These are phyloP conservation scores for Hypocreales sp. DNA, from an alignment of 2,329 filamentous ascomycete species.

Conservation along the genomic window DNA sequence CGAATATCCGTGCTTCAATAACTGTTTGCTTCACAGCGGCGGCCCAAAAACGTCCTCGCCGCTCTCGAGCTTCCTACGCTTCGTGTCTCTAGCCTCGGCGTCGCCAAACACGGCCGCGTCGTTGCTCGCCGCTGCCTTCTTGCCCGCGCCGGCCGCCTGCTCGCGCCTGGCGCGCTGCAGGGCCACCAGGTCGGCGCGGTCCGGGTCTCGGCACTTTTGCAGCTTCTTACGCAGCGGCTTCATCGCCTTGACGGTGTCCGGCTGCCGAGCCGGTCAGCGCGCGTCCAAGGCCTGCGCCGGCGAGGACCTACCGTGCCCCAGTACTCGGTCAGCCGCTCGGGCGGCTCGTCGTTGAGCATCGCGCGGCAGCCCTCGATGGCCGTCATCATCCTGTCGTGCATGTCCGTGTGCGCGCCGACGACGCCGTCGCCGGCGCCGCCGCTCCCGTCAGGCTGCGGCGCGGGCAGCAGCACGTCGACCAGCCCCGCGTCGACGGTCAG, in stretches of 20 bases:
- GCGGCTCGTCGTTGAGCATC: slow-evolving; percentile 40
- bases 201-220: slow-evolving; percentile 58
- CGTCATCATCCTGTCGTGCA: slow-evolving; percentile 31
- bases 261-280: slow-evolving; percentile 11
- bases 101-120: slow-evolving; percentile 33
- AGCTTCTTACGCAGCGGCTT: slow-evolving; percentile 52
- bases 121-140: slow-evolving; percentile 20
- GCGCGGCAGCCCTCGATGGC: slow-evolving; percentile 34
- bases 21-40: slow-evolving; percentile 21
- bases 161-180: slow-evolving; percentile 50
- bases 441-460: slow-evolving; percentile 16
- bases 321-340: slow-evolving; percentile 36
- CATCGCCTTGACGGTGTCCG: slow-evolving; percentile 27
- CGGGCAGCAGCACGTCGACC: slow-evolving; percentile 29
- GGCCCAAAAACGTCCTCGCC: slow-evolving; percentile 33
- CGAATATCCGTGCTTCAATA: too few species aligned
- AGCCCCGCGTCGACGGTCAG: slow-evolving; percentile 58
- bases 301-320: slow-evolving; percentile 32
- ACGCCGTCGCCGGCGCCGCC: slow-evolving; percentile 10
- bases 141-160: slow-evolving; percentile 27
- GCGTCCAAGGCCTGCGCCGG: neutral
- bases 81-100: slow-evolving; percentile 20
- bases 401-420: slow-evolving; percentile 9
- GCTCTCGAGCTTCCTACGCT: slow-evolving; percentile 28
- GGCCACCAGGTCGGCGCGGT: slow-evolving; percentile 56